A percentile compares a stretch with the other conserved stretches of the same genome.
Conservation (phyloP, 345 rosid genomes). For the Xanthoceras sorbifolium region DNA sequence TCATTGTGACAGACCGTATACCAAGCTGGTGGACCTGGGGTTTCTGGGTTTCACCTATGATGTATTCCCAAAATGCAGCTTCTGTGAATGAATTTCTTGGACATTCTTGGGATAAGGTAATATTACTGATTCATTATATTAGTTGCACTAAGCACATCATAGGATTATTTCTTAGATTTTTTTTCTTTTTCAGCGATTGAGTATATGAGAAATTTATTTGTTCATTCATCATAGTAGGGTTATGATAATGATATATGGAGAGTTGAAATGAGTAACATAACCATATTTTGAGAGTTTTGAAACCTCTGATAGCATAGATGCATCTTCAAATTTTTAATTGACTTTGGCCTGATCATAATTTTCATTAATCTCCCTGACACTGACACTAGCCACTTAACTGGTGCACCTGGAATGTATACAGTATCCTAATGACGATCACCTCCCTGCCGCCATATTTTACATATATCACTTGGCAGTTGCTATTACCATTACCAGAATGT, state of each 20-base stretch:
- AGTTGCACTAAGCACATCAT: not conserved
- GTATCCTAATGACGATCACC: not conserved
- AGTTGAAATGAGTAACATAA: not conserved
- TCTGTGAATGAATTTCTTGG: slow-evolving; percentile 96
- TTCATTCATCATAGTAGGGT: slow-evolving; percentile 1
- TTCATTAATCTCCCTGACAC: not conserved
- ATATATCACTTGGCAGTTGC: not conserved
- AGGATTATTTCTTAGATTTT: not conserved
- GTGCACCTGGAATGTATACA: not conserved
- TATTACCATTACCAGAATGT: not conserved
- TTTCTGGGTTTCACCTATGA: slow-evolving; percentile 94
- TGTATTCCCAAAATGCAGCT: slow-evolving; percentile 97
- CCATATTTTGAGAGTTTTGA: not conserved
- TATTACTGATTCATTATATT: not conserved
- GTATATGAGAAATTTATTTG: not conserved
- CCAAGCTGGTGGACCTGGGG: slow-evolving; percentile 99
- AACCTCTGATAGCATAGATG: not conserved
- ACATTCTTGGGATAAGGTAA: slow-evolving; percentile 87
- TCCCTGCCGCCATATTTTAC: not conserved
- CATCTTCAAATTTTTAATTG: not conserved
- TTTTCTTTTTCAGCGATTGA: not conserved
- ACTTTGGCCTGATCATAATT: not conserved
- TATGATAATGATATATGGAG: not conserved
- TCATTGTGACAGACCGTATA: slow-evolving; percentile 62
- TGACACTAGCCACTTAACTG: not conserved